Base-by-base conservation (phyloP, 1,139 yeast species). In the Saccharomyces hybrid region DNA sequence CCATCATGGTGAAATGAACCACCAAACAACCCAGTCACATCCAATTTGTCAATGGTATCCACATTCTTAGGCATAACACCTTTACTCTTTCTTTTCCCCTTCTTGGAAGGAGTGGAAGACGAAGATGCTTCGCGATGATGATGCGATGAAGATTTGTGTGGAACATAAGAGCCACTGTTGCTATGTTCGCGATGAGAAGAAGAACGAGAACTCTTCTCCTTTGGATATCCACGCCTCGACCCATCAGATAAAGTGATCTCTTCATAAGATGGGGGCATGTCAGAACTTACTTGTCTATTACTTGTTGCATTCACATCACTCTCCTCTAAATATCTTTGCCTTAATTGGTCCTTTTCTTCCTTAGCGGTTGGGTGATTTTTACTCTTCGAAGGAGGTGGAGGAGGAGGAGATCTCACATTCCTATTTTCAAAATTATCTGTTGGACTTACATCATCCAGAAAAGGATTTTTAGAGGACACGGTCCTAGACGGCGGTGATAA, bases 1-100 rank as follows among this genome's bases (percentile, higher is more conserved):
- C 99, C 99, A 72, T 93, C 99, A 71, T 93, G 99, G 71, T 93
- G 99, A 78, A 93, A 93, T 0, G 93, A 88, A 28, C 88, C 87
- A n/a, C 97, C 97, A 69, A 88, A 91, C 61, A 93, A 78, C 0
- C 96, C 98, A 6, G 98, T 90, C 42, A 91, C 98, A 70, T 93
- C 99, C 62, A 93, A 77, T 71, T 87, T 88, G 73, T 93, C 99
- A 64, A 93, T 93, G 4, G 96, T 88, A 68, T 93, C 99, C 61
- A 93, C 81, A 49, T 70, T 76, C 53, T 70, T 69, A 9, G 71
- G 68, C 14, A 63, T 58, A 31, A 67, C 60, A 61, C 83, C 82
- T 63, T 83, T 82, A 26, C 79, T 71, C 66, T 79, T 77, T 55
- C 75, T 72, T 57, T 76, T 71, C 57, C 75, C 71, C 59, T 74